Conservation (phyloP, 352 stramenopile genomes). For the Phytophthora macrochlamydospora region DNA sequence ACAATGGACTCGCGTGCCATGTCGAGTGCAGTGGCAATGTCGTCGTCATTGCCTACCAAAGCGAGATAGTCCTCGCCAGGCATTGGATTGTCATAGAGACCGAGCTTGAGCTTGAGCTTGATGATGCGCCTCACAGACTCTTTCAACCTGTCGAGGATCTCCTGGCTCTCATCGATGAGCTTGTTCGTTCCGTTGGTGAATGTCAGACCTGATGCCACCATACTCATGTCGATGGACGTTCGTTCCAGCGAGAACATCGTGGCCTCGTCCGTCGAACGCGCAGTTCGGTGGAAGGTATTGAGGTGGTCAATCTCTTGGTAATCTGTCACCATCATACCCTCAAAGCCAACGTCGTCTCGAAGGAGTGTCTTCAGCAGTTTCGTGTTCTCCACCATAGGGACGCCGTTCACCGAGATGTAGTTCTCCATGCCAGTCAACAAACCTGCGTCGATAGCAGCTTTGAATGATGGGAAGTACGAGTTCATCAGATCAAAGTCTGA, state of each 20-base stretch:
- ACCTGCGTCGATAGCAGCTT: constrained; percentile 65
- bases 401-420: constrained; percentile 89
- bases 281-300: constrained; percentile 49
- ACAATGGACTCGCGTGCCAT: constrained; percentile 39
- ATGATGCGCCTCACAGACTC: constrained; percentile 59
- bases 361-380: constrained; percentile 76
- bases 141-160: constrained; percentile 43
- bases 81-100: constrained; percentile 62
- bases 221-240: constrained; percentile 89
- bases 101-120: constrained; percentile 65
- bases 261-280: constrained; percentile 39
- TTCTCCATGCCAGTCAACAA: constrained; percentile 88
- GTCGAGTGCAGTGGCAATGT: constrained; percentile 51
- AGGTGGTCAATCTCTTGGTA: constrained; percentile 91
- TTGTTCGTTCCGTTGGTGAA: constrained; percentile 49
- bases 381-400: constrained; percentile 80
- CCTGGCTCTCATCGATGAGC: constrained; percentile 37
- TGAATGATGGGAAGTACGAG: constrained; percentile 74
- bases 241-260: constrained; percentile 61
- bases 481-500: constrained; percentile 69
- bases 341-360: constrained; percentile 75
- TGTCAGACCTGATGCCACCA: constrained; percentile 55
- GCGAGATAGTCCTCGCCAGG: constrained; percentile 41
- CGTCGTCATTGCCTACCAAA: constrained; percentile 46
- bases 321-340: constrained; percentile 89